Percentiles rank a stretch among this genome's conserved stretches.
These are phyloP conservation scores for Cucurbita maxima DNA, from an alignment of 306 rosid species.

Conservation along the genomic window DNA sequence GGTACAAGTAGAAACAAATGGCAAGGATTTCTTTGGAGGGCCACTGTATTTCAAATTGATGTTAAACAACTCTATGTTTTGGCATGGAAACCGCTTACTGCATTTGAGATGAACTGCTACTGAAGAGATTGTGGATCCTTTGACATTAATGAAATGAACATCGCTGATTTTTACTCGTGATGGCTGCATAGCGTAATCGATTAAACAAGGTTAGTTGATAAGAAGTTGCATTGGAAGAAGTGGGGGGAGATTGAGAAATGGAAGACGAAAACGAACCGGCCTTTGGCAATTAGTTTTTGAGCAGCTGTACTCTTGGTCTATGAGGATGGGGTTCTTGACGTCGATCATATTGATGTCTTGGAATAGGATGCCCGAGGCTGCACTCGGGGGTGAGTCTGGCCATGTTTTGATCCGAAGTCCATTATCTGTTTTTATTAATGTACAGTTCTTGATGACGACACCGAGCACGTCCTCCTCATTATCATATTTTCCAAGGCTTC, in stretches of 20 bases:
- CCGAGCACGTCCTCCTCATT: conserved; percentile 16
- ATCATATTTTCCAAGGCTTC: conserved; percentile 17
- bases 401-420: conserved; percentile 43
- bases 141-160: conserved; percentile 6
- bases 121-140: background rate
- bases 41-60: background rate
- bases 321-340: conserved; percentile 22
- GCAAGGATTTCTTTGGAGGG: background rate
- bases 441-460: conserved; percentile 19
- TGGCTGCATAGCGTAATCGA: background rate
- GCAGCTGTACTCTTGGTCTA: conserved; percentile 40
- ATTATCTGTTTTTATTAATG: conserved; percentile 8
- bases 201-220: background rate
- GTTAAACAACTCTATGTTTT: background rate
- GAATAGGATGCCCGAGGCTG: conserved; percentile 13
- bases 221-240: background rate
- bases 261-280: conserved; percentile 2
- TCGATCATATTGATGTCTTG: conserved; percentile 25
- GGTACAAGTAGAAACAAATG: background rate
- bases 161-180: conserved; percentile 5
- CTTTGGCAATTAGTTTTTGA: background rate
- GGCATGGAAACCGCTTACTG: conserved; percentile 10
- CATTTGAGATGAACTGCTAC: background rate
- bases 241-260: background rate
- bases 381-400: conserved; percentile 13